Evolutionary conservation across 495 filamentous ascomycete species (phyloP), one percentile per base, ranked within the genome.

Genomic region (Neohortaea acidophila): DNA sequence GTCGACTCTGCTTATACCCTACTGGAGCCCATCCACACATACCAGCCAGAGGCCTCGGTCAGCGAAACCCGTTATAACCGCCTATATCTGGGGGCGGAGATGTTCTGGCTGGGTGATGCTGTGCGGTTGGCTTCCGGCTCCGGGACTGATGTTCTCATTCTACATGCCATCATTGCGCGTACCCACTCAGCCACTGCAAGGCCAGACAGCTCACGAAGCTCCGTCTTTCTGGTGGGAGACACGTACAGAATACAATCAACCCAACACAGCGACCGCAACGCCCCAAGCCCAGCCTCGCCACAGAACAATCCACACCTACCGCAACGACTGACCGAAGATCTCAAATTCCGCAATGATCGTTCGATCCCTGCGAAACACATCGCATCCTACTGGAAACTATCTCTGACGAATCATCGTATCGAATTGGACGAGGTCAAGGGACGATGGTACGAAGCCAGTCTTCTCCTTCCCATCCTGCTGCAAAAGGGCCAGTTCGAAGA

Each of bases 81-180:
- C n/a, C 55, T 76, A 25, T 77, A 59, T 52, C 55, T 76, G n/a
- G 73, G 73, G 23, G 72, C 66, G 1, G 73, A 77, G 41, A 74
- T 74, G 47, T 53, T 77, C 26, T 77, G 70, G 68, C 56, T 65
- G 3, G 71, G 73, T 4, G 73, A 77, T 15, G 56, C 68, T 14
- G 57, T 75, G 15, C 64, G 73, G 12, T 47, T 75, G 1, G 48
- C 57, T 43, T 36, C 56, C 20, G 50, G 51, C 13, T 50, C 49
- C 5, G 65, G 62, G 10, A 59, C 53, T 21, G 68, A 73, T 42
- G 57, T 77, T 32, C 59, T 75, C 54, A 59, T 77, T 19, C 47
- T 76, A 15, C 53, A 47, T 23, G 45, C 47, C 17, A 56, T 65
- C 25, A 31, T 61, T 37, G 60, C 68, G 51, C 50, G 51, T 41